Percentiles rank a stretch among this genome's conserved stretches.
phyloP scores from a whole-genome alignment of 208 protist species.

The Leishmania guyanensis region DNA sequence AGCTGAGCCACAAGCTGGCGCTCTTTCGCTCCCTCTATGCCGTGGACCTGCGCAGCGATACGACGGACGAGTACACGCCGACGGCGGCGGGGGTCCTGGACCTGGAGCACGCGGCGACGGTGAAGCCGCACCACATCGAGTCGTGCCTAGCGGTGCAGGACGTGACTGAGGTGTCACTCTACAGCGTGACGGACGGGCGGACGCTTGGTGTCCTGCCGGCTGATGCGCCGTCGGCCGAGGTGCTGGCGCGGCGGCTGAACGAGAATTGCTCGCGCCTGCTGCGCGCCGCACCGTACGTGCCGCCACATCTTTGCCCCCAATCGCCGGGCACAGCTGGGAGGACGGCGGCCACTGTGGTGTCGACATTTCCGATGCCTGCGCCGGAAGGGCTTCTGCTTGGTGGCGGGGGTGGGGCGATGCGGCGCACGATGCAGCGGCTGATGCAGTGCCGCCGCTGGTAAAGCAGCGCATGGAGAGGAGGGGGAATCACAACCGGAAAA shows the following conservation, averaged over 20 bases:
- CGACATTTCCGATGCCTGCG: constrained; percentile 2
- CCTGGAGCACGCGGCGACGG: constrained; percentile 38
- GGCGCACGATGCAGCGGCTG: constrained; percentile 14
- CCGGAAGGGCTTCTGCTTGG: neutral
- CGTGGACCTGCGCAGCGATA: constrained; percentile 26
- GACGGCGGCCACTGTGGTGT: neutral
- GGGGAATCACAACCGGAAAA: neutral
- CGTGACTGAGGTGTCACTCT: constrained; percentile 30
- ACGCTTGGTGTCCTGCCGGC: constrained; percentile 53
- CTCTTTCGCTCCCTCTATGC: constrained; percentile 69
- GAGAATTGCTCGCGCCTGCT: constrained; percentile 21
- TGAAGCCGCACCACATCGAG: constrained; percentile 46
- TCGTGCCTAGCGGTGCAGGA: constrained; percentile 41
- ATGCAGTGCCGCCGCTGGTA: neutral
- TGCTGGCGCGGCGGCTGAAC: constrained; percentile 14
- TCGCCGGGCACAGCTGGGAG: neutral
- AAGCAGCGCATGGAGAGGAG: neutral
- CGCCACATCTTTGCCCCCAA: neutral
- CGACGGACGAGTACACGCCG: constrained; percentile 53
- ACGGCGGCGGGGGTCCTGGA: constrained; percentile 38
- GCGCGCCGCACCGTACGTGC: constrained; percentile 15
- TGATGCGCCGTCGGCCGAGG: constrained; percentile 3
- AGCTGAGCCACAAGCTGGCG: constrained; percentile 50
- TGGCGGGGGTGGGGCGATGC: constrained; percentile 9
- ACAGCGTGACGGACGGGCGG: constrained; percentile 39